These are phyloP conservation scores for Chaetothyriales sp. DNA, from an alignment of 2,329 filamentous ascomycete species.

Conservation along the genomic window DNA sequence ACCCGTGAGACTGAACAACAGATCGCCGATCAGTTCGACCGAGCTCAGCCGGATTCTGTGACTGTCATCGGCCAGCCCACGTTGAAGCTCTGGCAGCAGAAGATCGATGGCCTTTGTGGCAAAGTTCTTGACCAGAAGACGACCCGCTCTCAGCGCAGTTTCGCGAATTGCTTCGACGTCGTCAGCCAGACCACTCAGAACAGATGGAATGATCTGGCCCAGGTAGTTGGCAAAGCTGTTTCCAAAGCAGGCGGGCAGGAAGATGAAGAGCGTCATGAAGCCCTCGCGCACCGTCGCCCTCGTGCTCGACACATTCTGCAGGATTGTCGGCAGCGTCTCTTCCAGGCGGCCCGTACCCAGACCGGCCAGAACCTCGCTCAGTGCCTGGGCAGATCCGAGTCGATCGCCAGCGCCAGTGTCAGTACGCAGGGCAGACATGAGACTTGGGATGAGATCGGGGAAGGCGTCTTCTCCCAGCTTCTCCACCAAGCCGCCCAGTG, in stretches of 20 bases:
- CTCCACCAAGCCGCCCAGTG: conserved; percentile 88
- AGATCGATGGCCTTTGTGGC: conserved; percentile 88
- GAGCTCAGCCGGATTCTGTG: conserved; percentile 97
- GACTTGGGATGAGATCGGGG: conserved; percentile 88
- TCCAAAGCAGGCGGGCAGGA: conserved; percentile 95
- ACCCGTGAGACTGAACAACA: conserved; percentile 94
- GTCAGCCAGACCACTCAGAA: conserved; percentile 83
- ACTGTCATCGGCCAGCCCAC: conserved; percentile 90
- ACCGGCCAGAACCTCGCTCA: conserved; percentile 89
- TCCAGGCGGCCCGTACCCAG: conserved; percentile 83
- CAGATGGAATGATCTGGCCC: conserved; percentile 86
- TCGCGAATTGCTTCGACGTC: conserved; percentile 94
- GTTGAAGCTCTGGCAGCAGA: conserved; percentile 82
- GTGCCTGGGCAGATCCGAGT: conserved; percentile 86
- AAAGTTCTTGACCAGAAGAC: conserved; percentile 95
- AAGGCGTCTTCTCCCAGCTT: conserved; percentile 94
- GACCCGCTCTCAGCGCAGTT: conserved; percentile 84
- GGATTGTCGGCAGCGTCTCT: conserved; percentile 86
- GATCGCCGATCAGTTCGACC: conserved; percentile 88
- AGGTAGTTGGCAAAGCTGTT: conserved; percentile 97
- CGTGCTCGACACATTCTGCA: conserved; percentile 86
- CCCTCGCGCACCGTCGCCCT: conserved; percentile 87
- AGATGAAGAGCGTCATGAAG: conserved; percentile 99
- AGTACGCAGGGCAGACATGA: conserved; percentile 95
- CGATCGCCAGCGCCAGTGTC: conserved; percentile 93